These are phyloP conservation scores for Cicer yamashitae DNA, from an alignment of 306 rosid genomes.

Conservation along the genomic window DNA sequence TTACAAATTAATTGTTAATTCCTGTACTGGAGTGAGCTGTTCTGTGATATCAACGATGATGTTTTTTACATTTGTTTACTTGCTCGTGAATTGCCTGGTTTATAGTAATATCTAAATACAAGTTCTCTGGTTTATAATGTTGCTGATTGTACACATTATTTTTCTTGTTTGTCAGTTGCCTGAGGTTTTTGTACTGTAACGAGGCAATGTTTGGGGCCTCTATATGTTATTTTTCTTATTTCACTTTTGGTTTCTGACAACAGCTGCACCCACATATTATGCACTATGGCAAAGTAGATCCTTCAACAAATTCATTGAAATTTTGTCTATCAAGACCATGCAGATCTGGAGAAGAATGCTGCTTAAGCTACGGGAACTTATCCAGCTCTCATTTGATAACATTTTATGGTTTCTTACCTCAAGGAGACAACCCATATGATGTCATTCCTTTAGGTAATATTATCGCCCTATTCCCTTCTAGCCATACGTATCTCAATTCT, in stretches of 20 bases:
- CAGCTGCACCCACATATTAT: conserved; percentile 80
- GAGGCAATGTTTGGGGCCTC: conserved; percentile 18
- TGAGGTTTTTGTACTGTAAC: background rate
- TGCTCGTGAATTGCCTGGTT: background rate
- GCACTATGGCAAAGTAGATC: conserved; percentile 78
- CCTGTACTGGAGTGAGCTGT: conserved; percentile 13
- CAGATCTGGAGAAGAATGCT: conserved; percentile 79
- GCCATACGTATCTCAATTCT: conserved; percentile 11
- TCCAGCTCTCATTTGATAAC: conserved; percentile 78
- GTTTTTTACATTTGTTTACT: conserved; percentile 25
- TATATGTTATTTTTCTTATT: conserved; percentile 26
- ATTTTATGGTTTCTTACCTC: conserved; percentile 83
- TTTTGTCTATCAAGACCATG: conserved; percentile 88
- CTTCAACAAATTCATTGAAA: conserved; percentile 73
- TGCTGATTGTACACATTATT: background rate
- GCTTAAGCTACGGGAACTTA: conserved; percentile 78
- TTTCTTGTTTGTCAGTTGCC: conserved; percentile 9
- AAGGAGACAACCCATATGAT: conserved; percentile 82
- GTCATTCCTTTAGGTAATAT: conserved; percentile 75
- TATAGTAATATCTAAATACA: background rate
- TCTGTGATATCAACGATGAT: conserved; percentile 20
- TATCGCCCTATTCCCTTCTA: conserved; percentile 34
- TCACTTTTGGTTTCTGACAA: conserved; percentile 46
- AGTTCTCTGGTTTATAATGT: conserved; percentile 10
- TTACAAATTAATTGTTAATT: conserved; percentile 32